These are phyloP conservation scores for Phascolomyces articulosus DNA, from an alignment of 371 early-diverging fungal species.

Conservation along the genomic window DNA sequence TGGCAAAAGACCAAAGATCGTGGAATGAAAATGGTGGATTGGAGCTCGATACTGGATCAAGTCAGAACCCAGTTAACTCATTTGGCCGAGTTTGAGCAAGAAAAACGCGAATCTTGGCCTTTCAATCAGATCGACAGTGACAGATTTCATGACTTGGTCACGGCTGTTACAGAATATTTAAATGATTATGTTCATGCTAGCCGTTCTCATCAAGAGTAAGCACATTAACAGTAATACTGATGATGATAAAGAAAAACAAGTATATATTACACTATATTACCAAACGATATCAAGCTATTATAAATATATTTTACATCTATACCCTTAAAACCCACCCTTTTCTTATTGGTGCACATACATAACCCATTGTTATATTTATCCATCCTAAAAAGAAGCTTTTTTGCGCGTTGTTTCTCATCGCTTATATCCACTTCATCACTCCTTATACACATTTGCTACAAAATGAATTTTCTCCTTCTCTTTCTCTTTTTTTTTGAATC, in stretches of 20 bases:
- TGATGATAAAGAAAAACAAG: neutral
- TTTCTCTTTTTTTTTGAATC: too few species aligned
- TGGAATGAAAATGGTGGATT: slow-evolving; percentile 19
- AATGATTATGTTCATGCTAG: slow-evolving; percentile 5
- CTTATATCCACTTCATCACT: too few species aligned
- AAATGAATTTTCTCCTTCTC: too few species aligned
- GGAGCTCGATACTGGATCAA: slow-evolving; percentile 21
- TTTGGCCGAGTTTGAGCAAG: slow-evolving; percentile 43
- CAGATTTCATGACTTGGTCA: slow-evolving; percentile 5
- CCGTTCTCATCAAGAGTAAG: neutral
- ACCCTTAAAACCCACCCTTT: too few species aligned
- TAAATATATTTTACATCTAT: too few species aligned
- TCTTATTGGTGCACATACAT: too few species aligned
- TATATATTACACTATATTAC: too few species aligned
- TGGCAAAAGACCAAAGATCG: slow-evolving; percentile 15
- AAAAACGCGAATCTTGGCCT: slow-evolving; percentile 36
- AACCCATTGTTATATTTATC: too few species aligned
- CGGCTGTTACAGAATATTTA: neutral
- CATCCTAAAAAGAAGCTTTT: too few species aligned
- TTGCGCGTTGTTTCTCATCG: too few species aligned
- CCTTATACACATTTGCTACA: too few species aligned
- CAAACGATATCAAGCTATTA: too few species aligned
- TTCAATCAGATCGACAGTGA: slow-evolving; percentile 13
- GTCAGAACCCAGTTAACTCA: slow-evolving; percentile 32
- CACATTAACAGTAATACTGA: neutral